phyloP scores from a whole-genome alignment of 164 flowering plant genomes.

The Platanus orientalis region DNA sequence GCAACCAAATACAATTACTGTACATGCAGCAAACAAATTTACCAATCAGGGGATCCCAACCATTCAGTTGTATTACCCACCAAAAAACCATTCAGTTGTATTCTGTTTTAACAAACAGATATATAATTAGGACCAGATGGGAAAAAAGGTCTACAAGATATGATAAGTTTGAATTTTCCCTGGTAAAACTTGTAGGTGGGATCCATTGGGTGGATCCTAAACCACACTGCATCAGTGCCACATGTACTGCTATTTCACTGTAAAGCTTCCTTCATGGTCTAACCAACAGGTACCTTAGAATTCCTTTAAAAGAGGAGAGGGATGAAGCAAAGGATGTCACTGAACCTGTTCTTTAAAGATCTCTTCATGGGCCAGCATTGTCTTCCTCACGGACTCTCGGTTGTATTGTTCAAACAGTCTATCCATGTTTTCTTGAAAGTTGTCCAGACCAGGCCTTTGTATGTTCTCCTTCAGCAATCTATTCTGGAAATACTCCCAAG shows the following conservation, averaged over 20 bases:
- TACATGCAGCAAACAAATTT: not conserved
- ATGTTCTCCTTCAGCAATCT: slow-evolving; percentile 13
- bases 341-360: slow-evolving; percentile 64
- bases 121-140: too few species aligned
- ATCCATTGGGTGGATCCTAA: not conserved
- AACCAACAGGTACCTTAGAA: not conserved
- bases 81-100: too few species aligned
- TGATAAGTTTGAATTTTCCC: too few species aligned
- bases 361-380: slow-evolving; percentile 64
- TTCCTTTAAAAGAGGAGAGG: not conserved
- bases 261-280: not conserved
- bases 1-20: not conserved
- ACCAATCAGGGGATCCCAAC: too few species aligned
- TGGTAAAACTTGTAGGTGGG: not conserved
- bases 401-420: slow-evolving; percentile 31
- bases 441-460: slow-evolving; percentile 8
- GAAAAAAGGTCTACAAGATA: too few species aligned
- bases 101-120: too few species aligned
- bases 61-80: too few species aligned
- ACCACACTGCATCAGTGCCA: not conserved
- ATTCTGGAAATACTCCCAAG: slow-evolving; percentile 12
- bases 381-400: slow-evolving; percentile 42
- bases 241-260: not conserved
- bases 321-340: not conserved
- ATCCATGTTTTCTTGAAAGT: slow-evolving; percentile 40